These are phyloP conservation scores for Mrakia gelida DNA, from an alignment of 768 basidiomycete species.

Conservation along the genomic window DNA sequence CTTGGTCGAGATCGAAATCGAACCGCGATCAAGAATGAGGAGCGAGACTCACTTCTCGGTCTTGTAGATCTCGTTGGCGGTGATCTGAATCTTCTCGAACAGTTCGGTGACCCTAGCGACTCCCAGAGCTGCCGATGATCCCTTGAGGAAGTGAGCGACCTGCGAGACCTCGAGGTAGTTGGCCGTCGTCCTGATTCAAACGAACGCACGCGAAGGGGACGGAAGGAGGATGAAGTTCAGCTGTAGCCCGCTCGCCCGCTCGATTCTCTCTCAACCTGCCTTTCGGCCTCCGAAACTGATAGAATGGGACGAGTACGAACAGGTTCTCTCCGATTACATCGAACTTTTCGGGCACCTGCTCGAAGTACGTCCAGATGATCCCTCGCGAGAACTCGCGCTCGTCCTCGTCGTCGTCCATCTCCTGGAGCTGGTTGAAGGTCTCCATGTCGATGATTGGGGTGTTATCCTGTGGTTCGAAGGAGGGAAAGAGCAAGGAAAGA, in stretches of 20 bases:
- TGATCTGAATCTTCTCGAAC: conserved; percentile 31
- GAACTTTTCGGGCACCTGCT: conserved; percentile 74
- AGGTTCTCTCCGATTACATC: conserved; percentile 68
- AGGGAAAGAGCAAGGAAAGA: background rate
- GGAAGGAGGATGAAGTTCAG: background rate
- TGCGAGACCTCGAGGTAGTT: conserved; percentile 63
- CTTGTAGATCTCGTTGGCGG: conserved; percentile 29
- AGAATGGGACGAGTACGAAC: conserved; percentile 52
- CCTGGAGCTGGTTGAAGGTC: conserved; percentile 78
- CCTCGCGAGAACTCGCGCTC: conserved; percentile 65
- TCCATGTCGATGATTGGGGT: conserved; percentile 53
- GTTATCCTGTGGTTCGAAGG: background rate
- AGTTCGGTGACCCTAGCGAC: conserved; percentile 57
- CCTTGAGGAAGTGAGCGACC: conserved; percentile 92
- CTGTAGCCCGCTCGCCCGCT: background rate
- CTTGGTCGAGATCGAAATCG: background rate
- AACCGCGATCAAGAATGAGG: background rate
- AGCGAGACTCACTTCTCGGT: conserved; percentile 20
- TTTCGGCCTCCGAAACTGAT: background rate
- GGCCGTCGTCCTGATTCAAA: conserved; percentile 46
- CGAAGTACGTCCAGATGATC: conserved; percentile 77
- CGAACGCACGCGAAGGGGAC: background rate
- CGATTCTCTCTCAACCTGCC: background rate
- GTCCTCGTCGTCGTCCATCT: conserved; percentile 57
- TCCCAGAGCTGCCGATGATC: conserved; percentile 91